Evolutionary conservation across 2,329 filamentous ascomycete genomes (phyloP).

Genomic region (Aspergillus arachidicola): DNA sequence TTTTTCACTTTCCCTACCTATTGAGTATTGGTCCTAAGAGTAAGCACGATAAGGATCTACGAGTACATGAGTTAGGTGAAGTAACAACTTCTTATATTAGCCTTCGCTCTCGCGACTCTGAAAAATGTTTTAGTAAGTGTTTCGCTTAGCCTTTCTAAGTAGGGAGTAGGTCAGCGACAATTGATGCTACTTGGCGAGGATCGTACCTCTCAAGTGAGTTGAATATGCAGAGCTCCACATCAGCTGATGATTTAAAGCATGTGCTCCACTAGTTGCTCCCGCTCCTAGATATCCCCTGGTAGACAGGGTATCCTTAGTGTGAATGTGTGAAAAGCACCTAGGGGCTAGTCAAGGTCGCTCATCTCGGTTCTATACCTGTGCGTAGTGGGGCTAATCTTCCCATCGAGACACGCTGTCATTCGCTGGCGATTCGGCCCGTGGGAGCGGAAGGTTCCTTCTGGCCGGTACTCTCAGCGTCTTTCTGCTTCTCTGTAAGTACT

Average conservation of each 20-base stretch:
- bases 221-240: neutral
- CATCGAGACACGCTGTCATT: slow-evolving; percentile 7
- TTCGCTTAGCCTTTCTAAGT: neutral
- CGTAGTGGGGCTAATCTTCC: slow-evolving; percentile 7
- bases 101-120: neutral
- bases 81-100: neutral
- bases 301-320: neutral
- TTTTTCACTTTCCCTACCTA: too few relatives aligned
- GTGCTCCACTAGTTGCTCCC: neutral
- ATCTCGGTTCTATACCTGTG: neutral
- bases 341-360: neutral
- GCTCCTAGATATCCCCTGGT: neutral
- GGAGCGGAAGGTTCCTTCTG: slow-evolving; percentile 13
- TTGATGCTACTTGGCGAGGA: neutral
- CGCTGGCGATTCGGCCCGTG: slow-evolving; percentile 19
- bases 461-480: slow-evolving; percentile 8
- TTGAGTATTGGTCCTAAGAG: neutral
- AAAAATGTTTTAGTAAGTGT: neutral
- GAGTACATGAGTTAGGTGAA: neutral
- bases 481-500: neutral
- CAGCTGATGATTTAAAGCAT: neutral
- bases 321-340: neutral
- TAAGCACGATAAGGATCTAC: neutral
- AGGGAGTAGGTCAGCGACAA: neutral
- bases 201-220: neutral